Base-by-base conservation (phyloP, 2,329 filamentous ascomycete species). In the Macrophomina pseudophaseolina region DNA sequence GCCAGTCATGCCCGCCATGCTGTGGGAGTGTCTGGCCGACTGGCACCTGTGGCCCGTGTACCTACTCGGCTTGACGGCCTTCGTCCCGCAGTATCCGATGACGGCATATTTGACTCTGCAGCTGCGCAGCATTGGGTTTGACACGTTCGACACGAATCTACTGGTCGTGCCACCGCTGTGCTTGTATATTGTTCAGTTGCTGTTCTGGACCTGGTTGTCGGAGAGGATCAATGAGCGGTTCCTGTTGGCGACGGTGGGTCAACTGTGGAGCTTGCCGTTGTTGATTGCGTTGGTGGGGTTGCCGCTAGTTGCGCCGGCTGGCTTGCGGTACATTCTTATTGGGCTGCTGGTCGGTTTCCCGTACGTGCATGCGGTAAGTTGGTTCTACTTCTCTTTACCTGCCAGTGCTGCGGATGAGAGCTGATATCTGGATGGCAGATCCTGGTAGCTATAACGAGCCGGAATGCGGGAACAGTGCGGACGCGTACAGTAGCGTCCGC, bases 381-480 rank as follows among this genome's bases (percentile, higher is more conserved):
- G 3, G 8, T 14, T 40, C 7, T 7, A 9, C 14, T 33, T 53
- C 35, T 38, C 35, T 38, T 7, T 4, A 38, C 11, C 35, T 38
- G 11, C 35, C 35, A 4, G 35, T 8, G 11, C 35, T 5, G 0
- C 14, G 14, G 28, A 49, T 11, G 4, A 28, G 5, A 23, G 58
- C 44, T 63, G n/a, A 63, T 38, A 18, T 16, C n/a, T 52, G 35
- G 18, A 14, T 44, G 1, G 11, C 14, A 65, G 64, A 85, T 89
- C 35, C 76, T 87, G 1, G 87, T 89, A 0, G 87, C 83, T 0
- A 85, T 87, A 75, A 88, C 84, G 1, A 87, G 86, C 2, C 83
- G 87, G 62, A 91, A 90, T 72, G 85, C 87, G 2, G 87, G 88
- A 69, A 82, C 84, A 0, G 87, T 91, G 9, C 81, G 88, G 11